Conservation (phyloP, 257 asterid species). For the Coffea eugenioides region DNA sequence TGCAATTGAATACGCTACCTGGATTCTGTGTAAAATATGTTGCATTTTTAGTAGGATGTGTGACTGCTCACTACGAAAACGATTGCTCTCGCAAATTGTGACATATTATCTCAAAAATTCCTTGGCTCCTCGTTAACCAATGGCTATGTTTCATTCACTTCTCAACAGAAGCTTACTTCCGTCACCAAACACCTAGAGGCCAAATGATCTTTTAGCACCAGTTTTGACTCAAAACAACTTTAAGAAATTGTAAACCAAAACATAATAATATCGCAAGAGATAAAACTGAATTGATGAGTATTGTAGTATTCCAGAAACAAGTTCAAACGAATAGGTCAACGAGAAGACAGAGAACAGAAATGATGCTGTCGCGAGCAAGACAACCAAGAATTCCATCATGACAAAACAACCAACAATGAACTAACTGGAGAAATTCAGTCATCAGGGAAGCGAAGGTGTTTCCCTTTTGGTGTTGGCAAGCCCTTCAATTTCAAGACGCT, state of each 20-base stretch:
- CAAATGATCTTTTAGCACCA: not conserved
- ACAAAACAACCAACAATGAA: not conserved
- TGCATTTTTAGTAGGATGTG: too few species aligned
- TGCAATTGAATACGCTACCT: too few species aligned
- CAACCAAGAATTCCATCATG: not conserved
- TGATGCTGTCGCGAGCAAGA: slow-evolving; percentile 2
- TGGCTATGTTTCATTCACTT: too few species aligned
- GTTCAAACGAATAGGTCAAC: not conserved
- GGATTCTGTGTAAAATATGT: too few species aligned
- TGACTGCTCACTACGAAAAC: too few species aligned
- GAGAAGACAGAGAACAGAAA: not conserved
- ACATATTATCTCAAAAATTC: not conserved
- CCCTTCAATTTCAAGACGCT: slow-evolving; percentile 27
- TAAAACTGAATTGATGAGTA: not conserved
- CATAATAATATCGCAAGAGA: not conserved
- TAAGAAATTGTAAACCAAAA: not conserved
- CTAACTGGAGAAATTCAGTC: not conserved
- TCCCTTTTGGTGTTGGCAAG: slow-evolving; percentile 43
- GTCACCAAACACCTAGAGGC: not conserved
- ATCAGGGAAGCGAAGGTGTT: slow-evolving; percentile 48
- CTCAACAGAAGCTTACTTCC: too few species aligned
- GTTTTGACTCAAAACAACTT: not conserved
- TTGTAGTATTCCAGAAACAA: not conserved
- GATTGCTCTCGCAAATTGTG: too few species aligned
- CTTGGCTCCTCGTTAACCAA: too few species aligned